Conservation (phyloP, 2,329 filamentous ascomycete species). For the Tolypocladium inflatum region DNA sequence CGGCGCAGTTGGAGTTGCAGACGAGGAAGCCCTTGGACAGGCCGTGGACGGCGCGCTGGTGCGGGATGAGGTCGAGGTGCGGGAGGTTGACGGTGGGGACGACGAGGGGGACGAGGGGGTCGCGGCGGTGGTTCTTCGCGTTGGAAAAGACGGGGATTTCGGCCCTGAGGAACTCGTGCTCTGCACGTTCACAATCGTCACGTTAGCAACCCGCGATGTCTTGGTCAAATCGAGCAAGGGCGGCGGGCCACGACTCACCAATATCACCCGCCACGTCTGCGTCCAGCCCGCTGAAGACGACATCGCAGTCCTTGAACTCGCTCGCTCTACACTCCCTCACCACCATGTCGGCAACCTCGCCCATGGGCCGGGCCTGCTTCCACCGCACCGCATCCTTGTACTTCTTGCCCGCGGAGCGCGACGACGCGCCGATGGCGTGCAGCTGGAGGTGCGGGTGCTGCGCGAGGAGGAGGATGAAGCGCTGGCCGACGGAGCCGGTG, state of each 20-base stretch:
- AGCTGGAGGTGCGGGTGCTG: conserved; percentile 81
- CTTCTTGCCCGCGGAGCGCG: conserved; percentile 82
- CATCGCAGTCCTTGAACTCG: conserved; percentile 80
- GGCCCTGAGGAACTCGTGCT: conserved; percentile 82
- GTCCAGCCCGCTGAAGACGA: conserved; percentile 89
- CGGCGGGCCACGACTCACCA: conserved; percentile 44
- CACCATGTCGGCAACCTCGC: conserved; percentile 67
- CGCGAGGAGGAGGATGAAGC: conserved; percentile 87
- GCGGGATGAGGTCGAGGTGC: conserved; percentile 81
- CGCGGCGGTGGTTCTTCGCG: conserved; percentile 91
- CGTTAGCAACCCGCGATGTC: background rate
- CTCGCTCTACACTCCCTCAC: conserved; percentile 77
- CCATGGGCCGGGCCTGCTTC: conserved; percentile 87
- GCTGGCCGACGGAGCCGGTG: conserved; percentile 89
- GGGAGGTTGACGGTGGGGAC: conserved; percentile 90
- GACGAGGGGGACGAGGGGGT: conserved; percentile 83
- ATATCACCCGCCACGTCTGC: conserved; percentile 87
- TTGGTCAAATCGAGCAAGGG: background rate
- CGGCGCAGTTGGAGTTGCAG: conserved; percentile 97
- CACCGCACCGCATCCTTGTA: conserved; percentile 91
- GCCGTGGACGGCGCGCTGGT: conserved; percentile 65
- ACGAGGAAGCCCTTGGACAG: conserved; percentile 84
- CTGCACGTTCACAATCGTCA: conserved; percentile 31
- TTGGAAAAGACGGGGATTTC: conserved; percentile 94
- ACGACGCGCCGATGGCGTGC: conserved; percentile 81